Conservation (phyloP, 2,329 filamentous ascomycete genomes). For the Xylaria sp. region DNA sequence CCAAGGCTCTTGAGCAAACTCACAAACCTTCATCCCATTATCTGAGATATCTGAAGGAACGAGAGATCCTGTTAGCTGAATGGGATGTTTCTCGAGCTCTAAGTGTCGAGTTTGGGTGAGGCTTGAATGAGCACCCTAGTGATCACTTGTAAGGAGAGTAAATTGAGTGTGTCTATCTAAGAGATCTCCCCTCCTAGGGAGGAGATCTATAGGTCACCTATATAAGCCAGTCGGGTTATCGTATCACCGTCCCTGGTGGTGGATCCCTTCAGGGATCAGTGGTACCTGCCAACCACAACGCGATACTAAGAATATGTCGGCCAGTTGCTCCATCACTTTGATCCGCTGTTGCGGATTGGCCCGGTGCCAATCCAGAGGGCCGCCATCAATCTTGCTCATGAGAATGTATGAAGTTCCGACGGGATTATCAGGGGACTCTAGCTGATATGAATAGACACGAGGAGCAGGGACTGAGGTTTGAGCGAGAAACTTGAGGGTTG, state of each 20-base stretch:
- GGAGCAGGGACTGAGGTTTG: slow-evolving; percentile 42
- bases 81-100: too few relatives aligned
- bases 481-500: slow-evolving; percentile 44
- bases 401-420: slow-evolving; percentile 46
- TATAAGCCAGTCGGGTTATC: too few relatives aligned
- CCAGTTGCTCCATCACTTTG: slow-evolving; percentile 43
- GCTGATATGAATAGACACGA: slow-evolving; percentile 41
- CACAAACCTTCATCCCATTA: too few relatives aligned
- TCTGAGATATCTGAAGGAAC: slow-evolving; percentile 29
- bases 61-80: slow-evolving; percentile 42
- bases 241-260: too few relatives aligned
- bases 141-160: too few relatives aligned
- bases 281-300: slow-evolving; percentile 42
- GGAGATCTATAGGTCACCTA: too few relatives aligned
- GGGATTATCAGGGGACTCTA: too few relatives aligned
- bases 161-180: too few relatives aligned
- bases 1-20: slow-evolving; percentile 44
- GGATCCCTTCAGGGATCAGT: too few relatives aligned
- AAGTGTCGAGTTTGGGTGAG: too few relatives aligned
- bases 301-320: slow-evolving; percentile 42
- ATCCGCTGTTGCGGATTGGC: slow-evolving; percentile 37
- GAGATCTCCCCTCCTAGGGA: too few relatives aligned
- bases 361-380: slow-evolving; percentile 40
- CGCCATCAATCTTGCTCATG: slow-evolving; percentile 46
- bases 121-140: too few relatives aligned